These are phyloP conservation scores for Rhodotorula sp. DNA, from an alignment of 1,284 basidiomycete species.

Conservation along the genomic window DNA sequence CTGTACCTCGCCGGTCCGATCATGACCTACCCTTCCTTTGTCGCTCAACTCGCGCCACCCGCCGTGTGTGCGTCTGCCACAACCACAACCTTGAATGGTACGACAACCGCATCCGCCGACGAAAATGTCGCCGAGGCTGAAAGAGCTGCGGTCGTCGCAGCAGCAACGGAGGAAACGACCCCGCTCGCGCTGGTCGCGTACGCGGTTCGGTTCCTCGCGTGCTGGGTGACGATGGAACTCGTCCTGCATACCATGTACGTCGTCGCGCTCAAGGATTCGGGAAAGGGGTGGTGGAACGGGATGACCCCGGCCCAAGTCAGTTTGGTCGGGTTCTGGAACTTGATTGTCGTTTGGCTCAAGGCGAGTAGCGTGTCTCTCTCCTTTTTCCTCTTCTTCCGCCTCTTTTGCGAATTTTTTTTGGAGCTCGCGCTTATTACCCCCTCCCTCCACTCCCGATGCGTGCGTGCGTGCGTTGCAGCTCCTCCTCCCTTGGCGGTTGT, in stretches of 20 bases:
- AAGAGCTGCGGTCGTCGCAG: neutral
- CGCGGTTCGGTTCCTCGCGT: slow-evolving; percentile 67
- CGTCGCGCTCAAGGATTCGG: slow-evolving; percentile 85
- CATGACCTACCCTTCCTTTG: slow-evolving; percentile 92
- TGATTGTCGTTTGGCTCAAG: slow-evolving; percentile 96
- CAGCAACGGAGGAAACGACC: slow-evolving; percentile 42
- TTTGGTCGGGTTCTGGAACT: slow-evolving; percentile 97
- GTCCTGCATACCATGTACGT: slow-evolving; percentile 95
- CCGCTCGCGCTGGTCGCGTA: slow-evolving; percentile 57
- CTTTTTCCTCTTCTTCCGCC: neutral
- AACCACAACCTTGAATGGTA: neutral
- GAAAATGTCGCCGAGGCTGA: neutral
- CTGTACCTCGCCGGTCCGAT: slow-evolving; percentile 96
- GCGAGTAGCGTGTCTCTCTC: slow-evolving; percentile 52
- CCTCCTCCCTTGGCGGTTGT: slow-evolving; percentile 96
- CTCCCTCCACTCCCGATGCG: no score
- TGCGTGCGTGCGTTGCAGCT: slow-evolving; percentile 56
- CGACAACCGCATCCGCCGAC: neutral
- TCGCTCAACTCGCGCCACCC: slow-evolving; percentile 62
- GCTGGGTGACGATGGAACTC: slow-evolving; percentile 81
- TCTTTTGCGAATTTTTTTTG: neutral
- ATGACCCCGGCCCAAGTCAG: slow-evolving; percentile 75
- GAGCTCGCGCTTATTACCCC: no score
- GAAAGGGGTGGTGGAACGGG: slow-evolving; percentile 54
- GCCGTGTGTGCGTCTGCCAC: neutral